Conservation (phyloP, 306 rosid species). For the Prosopis cineraria region DNA sequence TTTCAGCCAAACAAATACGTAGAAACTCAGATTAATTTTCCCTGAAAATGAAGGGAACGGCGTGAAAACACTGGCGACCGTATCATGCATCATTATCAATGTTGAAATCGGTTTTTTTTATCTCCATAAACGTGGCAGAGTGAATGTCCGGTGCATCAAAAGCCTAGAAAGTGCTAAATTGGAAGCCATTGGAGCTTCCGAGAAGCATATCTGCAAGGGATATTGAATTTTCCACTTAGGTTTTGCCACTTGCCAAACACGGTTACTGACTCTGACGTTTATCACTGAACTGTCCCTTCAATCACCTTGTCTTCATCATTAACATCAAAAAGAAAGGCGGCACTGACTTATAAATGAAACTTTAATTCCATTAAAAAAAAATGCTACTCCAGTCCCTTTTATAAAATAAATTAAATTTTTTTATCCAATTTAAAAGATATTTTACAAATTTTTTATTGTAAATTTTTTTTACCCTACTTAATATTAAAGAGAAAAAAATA, state of each 20-base stretch:
- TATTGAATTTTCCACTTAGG: slow-evolving; percentile 40
- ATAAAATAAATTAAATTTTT: too few species aligned
- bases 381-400: too few species aligned
- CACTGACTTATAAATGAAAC: slow-evolving; percentile 46
- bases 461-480: too few species aligned
- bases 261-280: slow-evolving; percentile 26
- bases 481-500: too few species aligned
- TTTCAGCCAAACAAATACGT: slow-evolving; percentile 9
- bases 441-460: too few species aligned
- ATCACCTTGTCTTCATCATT: slow-evolving; percentile 23
- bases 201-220: slow-evolving; percentile 50
- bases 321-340: slow-evolving; percentile 61
- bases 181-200: slow-evolving; percentile 43
- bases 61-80: neutral
- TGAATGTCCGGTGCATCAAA: neutral
- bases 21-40: slow-evolving; percentile 9
- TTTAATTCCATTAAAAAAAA: slow-evolving; percentile 24
- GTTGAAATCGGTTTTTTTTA: neutral
- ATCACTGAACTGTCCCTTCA: slow-evolving; percentile 19
- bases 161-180: slow-evolving; percentile 47
- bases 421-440: too few species aligned
- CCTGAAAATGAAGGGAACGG: slow-evolving; percentile 1
- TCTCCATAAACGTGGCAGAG: slow-evolving; percentile 44
- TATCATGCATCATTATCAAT: neutral
- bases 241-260: slow-evolving; percentile 43